Percentiles rank a stretch among this genome's conserved stretches.
Evolutionary conservation across 2,329 filamentous ascomycete genomes (phyloP).

Genomic region (Xylaria arbuscula): DNA sequence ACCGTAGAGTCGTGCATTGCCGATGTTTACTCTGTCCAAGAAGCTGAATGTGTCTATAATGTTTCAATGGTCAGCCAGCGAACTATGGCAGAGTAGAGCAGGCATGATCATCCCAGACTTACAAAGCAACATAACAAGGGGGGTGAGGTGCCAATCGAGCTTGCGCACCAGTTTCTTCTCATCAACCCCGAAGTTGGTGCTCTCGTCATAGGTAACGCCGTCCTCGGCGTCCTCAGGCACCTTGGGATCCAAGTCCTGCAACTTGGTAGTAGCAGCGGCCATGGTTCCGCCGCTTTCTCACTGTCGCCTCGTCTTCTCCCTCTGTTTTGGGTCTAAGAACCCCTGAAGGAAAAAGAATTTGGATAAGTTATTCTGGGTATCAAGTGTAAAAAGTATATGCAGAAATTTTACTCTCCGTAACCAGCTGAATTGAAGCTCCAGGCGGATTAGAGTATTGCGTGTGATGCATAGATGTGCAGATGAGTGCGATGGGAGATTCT

Average conservation of each 20-base stretch:
- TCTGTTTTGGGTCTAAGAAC: not conserved
- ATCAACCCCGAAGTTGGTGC: slow-evolving; percentile 44
- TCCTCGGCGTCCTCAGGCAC: slow-evolving; percentile 25
- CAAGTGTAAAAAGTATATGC: not conserved
- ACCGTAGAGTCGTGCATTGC: slow-evolving; percentile 74
- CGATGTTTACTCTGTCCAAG: slow-evolving; percentile 79
- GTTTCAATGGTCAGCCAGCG: slow-evolving; percentile 4
- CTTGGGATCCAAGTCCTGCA: slow-evolving; percentile 40
- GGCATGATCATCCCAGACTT: slow-evolving; percentile 23
- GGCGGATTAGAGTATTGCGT: not conserved
- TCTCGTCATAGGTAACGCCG: slow-evolving; percentile 28
- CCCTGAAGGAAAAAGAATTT: not conserved
- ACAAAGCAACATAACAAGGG: slow-evolving; percentile 73
- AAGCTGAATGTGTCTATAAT: slow-evolving; percentile 74
- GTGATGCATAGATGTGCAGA: not conserved
- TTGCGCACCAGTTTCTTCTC: slow-evolving; percentile 72
- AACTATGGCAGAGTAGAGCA: not conserved
- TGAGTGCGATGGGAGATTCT: not conserved
- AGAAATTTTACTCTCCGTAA: not conserved
- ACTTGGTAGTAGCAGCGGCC: slow-evolving; percentile 30
- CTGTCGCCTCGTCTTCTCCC: not conserved
- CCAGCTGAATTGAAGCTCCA: not conserved
- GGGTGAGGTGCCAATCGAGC: slow-evolving; percentile 72
- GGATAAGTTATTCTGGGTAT: not conserved
- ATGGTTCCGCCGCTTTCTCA: slow-evolving; percentile 10